A percentile compares a stretch with the other conserved stretches of the same genome.
Evolutionary conservation across 2,329 filamentous ascomycete genomes (phyloP).

Genomic region (Celoporthe dispersa): DNA sequence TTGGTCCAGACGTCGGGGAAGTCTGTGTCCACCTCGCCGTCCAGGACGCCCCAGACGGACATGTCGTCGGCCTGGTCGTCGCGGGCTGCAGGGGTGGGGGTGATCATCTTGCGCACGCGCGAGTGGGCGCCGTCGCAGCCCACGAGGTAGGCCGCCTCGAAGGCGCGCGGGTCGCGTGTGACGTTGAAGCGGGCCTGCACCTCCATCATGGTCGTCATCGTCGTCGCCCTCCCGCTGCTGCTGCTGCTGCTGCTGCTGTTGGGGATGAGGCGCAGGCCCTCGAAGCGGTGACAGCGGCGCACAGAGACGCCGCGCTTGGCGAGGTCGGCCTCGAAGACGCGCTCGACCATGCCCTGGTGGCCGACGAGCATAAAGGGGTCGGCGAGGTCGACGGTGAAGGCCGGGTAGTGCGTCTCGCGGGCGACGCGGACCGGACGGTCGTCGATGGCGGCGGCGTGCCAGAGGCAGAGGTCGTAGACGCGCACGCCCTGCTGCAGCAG

Average conservation of each 20-base stretch:
- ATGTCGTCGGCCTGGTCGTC: conserved; percentile 56
- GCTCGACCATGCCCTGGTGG: conserved; percentile 66
- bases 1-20: conserved; percentile 80
- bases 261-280: conserved; percentile 43
- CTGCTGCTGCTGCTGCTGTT: conserved; percentile 5
- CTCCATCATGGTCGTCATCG: conserved; percentile 39
- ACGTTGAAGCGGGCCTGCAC: conserved; percentile 47
- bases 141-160: conserved; percentile 24
- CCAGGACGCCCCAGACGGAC: conserved; percentile 70
- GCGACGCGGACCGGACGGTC: conserved; percentile 53
- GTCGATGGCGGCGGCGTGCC: not conserved
- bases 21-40: conserved; percentile 71
- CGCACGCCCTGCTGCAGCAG: conserved; percentile 65
- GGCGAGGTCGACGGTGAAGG: conserved; percentile 40
- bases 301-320: conserved; percentile 53
- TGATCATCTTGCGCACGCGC: conserved; percentile 67
- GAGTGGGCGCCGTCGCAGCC: conserved; percentile 67
- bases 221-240: not conserved
- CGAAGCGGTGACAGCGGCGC: conserved; percentile 38
- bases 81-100: conserved; percentile 51
- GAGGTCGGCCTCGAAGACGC: conserved; percentile 59
- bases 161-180: conserved; percentile 38
- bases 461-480: conserved; percentile 63
- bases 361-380: conserved; percentile 41
- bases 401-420: conserved; percentile 36